Percentiles rank a stretch among this genome's conserved stretches.
phyloP scores from a whole-genome alignment of 148 eudicot species.

The Diospyros lotus region DNA sequence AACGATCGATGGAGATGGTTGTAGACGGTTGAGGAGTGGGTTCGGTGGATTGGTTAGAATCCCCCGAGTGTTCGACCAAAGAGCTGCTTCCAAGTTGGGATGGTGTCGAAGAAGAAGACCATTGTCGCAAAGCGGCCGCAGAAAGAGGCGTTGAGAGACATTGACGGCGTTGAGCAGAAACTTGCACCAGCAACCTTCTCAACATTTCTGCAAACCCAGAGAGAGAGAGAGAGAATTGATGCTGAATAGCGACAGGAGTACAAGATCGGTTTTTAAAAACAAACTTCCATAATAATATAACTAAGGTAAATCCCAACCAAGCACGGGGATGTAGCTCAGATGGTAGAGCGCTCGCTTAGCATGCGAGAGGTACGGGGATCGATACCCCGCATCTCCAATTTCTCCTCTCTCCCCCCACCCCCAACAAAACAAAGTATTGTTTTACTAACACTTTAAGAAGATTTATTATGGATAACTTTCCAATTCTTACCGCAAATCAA shows the following conservation, averaged over 20 bases:
- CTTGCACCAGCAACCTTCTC: slow-evolving; percentile 39
- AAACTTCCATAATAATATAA: no score
- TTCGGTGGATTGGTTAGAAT: slow-evolving; percentile 7
- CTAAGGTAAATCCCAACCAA: not conserved
- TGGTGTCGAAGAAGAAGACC: slow-evolving; percentile 17
- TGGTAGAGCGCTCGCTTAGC: slow-evolving; percentile 99
- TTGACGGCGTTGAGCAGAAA: slow-evolving; percentile 24
- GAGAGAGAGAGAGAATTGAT: not conserved
- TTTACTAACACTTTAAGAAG: no score
- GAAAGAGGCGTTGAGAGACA: slow-evolving; percentile 14
- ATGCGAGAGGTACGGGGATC: slow-evolving; percentile 99
- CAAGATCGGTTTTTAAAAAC: no score
- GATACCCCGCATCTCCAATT: slow-evolving; percentile 92
- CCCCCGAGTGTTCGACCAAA: slow-evolving; percentile 50
- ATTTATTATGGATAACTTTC: no score
- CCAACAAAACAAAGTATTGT: no score
- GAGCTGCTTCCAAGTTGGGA: slow-evolving; percentile 25
- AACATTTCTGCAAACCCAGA: slow-evolving; percentile 27
- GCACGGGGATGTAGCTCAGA: slow-evolving; percentile 96
- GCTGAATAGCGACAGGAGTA: no score
- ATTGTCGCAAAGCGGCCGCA: slow-evolving; percentile 15
- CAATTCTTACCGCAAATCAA: no score
- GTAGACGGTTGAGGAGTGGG: slow-evolving; percentile 27
- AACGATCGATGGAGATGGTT: slow-evolving; percentile 74
- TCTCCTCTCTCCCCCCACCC: no score